Percentiles rank a stretch among this genome's conserved stretches.
Conservation (phyloP, 768 basidiomycete species). For the Panaeolus papilionaceus region DNA sequence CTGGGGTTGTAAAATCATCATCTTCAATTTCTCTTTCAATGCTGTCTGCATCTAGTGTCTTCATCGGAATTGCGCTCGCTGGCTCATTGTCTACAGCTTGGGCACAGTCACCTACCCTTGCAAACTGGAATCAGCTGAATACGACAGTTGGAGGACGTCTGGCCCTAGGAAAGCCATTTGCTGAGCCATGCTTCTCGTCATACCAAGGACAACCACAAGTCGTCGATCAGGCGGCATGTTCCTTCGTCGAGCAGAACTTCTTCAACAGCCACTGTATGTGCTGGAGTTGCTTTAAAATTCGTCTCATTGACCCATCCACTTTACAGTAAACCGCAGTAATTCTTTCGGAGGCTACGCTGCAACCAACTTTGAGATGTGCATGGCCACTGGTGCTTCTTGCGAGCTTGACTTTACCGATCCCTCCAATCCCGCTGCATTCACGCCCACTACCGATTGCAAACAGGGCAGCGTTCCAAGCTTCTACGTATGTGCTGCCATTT, state of each 20-base stretch:
- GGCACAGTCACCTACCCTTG: background rate
- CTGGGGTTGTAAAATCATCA: background rate
- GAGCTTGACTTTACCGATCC: slow-evolving; percentile 29
- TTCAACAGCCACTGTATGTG: slow-evolving; percentile 25
- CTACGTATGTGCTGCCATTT: slow-evolving; percentile 19
- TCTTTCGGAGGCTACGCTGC: slow-evolving; percentile 23
- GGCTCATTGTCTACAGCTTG: background rate
- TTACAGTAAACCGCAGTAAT: slow-evolving; percentile 18
- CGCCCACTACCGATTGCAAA: background rate
- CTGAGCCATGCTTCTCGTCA: slow-evolving; percentile 24
- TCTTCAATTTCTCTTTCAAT: background rate
- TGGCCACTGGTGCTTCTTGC: slow-evolving; percentile 27
- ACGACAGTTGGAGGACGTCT: slow-evolving; percentile 23
- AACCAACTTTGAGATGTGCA: slow-evolving; percentile 30
- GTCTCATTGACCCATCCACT: background rate
- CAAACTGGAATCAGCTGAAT: slow-evolving; percentile 18
- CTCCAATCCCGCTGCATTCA: slow-evolving; percentile 17
- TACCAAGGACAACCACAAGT: slow-evolving; percentile 13
- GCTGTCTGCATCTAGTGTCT: background rate
- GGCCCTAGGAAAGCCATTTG: slow-evolving; percentile 21
- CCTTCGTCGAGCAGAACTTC: slow-evolving; percentile 23
- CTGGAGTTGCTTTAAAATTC: background rate
- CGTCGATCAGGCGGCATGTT: slow-evolving; percentile 19
- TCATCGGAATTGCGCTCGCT: background rate
- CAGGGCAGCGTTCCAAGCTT: background rate